These are phyloP conservation scores for Phyllosticta citriasiana DNA, from an alignment of 2,329 filamentous ascomycete genomes.

Conservation along the genomic window DNA sequence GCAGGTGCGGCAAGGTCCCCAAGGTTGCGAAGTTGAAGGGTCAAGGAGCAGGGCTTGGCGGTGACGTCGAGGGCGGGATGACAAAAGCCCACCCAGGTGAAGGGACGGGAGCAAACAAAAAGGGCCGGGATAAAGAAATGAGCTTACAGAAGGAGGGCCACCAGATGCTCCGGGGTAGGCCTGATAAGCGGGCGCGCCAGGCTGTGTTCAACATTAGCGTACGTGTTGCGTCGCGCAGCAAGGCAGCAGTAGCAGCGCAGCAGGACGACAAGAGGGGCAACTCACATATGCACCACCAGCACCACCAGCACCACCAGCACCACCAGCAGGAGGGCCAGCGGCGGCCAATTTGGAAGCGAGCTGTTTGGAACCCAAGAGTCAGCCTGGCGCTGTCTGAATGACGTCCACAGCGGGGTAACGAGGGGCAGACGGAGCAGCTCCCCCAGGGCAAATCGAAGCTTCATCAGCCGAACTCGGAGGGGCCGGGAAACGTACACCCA, in stretches of 20 bases:
- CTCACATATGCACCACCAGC: constrained; percentile 45
- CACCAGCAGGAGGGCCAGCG: constrained; percentile 25
- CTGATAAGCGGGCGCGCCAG: constrained; percentile 44
- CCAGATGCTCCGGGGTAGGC: constrained; percentile 40
- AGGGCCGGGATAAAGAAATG: not conserved
- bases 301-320: constrained; percentile 13
- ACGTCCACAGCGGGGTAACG: constrained; percentile 12
- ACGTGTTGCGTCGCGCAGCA: constrained; percentile 14
- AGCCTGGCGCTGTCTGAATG: constrained; percentile 14
- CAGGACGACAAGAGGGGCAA: constrained; percentile 18
- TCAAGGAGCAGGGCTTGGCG: not conserved
- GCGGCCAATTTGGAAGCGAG: constrained; percentile 40
- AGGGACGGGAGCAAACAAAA: constrained; percentile 5
- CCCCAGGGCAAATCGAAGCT: not conserved
- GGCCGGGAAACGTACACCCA: constrained; percentile 7
- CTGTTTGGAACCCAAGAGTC: constrained; percentile 22
- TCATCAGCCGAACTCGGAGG: not conserved
- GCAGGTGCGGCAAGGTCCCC: not conserved
- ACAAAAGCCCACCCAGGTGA: constrained; percentile 3
- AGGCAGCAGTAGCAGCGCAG: constrained; percentile 6
- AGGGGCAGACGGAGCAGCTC: constrained; percentile 6
- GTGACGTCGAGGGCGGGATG: not conserved
- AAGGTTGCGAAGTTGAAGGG: not conserved
- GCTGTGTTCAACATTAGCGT: constrained; percentile 23
- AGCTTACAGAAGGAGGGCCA: constrained; percentile 26